Evolutionary conservation across 1,139 yeast genomes (phyloP).

Genomic region (Williopsis jadinii): DNA sequence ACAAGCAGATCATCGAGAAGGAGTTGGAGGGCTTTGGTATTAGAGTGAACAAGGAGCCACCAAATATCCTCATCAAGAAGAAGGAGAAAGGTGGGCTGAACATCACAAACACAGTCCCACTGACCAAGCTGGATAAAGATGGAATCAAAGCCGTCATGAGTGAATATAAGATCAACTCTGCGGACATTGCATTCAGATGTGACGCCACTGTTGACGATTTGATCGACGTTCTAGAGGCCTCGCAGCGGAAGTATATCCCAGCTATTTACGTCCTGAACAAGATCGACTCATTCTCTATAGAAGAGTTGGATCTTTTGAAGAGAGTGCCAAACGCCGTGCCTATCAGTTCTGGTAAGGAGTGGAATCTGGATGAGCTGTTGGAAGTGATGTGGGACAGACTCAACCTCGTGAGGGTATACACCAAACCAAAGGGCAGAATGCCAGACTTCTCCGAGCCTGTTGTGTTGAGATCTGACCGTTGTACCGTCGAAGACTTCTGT

Average conservation of each 20-base stretch:
- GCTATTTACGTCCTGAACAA: conserved; percentile 91
- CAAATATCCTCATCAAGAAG: conserved; percentile 83
- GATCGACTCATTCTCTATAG: conserved; percentile 89
- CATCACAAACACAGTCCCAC: conserved; percentile 87
- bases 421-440: conserved; percentile 89
- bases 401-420: conserved; percentile 87
- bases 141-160: conserved; percentile 94
- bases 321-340: conserved; percentile 97
- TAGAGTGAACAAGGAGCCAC: conserved; percentile 84
- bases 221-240: conserved; percentile 88
- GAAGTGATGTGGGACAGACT: conserved; percentile 93
- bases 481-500: conserved; percentile 93
- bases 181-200: conserved; percentile 94
- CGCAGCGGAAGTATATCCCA: conserved; percentile 87
- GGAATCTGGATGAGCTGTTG: conserved; percentile 92
- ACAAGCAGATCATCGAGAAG: conserved; percentile 86
- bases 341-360: conserved; percentile 88
- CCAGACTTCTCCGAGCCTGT: conserved; percentile 97
- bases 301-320: conserved; percentile 83
- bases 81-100: conserved; percentile 95
- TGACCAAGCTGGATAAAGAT: conserved; percentile 85
- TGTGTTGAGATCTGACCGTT: conserved; percentile 73
- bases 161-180: conserved; percentile 91
- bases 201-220: conserved; percentile 96
- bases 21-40: conserved; percentile 98